Evolutionary conservation across 257 asterid genomes (phyloP), one percentile per base, ranked within the genome.

Genomic region (Phtheirospermum japonicum): DNA sequence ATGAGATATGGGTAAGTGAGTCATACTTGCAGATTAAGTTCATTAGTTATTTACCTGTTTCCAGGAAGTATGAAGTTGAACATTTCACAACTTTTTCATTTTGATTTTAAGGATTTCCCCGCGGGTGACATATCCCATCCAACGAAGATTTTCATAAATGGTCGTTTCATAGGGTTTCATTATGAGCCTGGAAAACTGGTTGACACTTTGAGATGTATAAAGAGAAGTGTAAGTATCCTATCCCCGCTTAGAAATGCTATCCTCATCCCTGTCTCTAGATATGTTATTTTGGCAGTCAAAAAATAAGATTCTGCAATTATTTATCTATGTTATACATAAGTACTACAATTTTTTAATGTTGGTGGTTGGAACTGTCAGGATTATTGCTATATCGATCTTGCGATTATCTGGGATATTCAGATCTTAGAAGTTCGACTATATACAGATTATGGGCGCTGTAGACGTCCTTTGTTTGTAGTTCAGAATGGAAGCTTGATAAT

Each of bases 401-500:
- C 87, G 45, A 85, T 89, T 20, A 87, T 89, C 17, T 82, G 95
- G 33, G 96, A 88, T 76, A 76, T 80, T 71, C 85, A 82, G 64
- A 70, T 85, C 73, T 85, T 77, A 67, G 96, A 88, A 76, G 88
- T 85, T 57, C 83, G 95, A 3, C 73, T 85, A 45, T 85, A 85
- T 66, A 88, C 95, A 9, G 96, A 85, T 72, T 88, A 88, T 65
- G 96, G 95, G 3, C 89, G 96, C 42, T 89, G 96, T 80, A 86
- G 96, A 76, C 90, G 96, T 14, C 96, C 95, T 19, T 71, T 89
- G 60, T 89, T 89, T 73, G 83, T 89, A 40, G 96, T 89, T 57
- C 93, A 83, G 33, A 85, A 89, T 43, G 90, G 80, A 65, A 79
- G 75, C 63, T 73, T 85, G 69, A 83, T 85, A n/a, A 88, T 88